phyloP scores from a whole-genome alignment of 2,329 filamentous ascomycete species.

The Talaromyces sp. region DNA sequence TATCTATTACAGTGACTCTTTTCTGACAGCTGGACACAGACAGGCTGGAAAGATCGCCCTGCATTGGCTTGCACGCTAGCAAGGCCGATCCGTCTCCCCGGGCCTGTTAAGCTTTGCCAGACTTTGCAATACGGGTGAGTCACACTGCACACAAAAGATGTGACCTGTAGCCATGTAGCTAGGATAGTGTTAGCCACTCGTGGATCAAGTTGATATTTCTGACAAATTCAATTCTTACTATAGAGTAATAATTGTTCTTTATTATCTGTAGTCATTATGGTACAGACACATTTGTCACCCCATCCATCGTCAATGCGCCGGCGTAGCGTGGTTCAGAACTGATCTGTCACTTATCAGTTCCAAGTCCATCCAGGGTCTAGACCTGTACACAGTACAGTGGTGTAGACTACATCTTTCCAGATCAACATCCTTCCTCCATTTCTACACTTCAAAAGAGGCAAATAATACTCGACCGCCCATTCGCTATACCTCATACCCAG shows the following conservation, averaged over 20 bases:
- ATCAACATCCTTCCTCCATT: neutral
- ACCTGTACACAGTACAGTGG: neutral
- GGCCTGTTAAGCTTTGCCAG: neutral
- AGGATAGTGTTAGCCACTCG: no score
- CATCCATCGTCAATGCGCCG: neutral
- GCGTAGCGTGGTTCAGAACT: neutral
- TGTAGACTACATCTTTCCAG: neutral
- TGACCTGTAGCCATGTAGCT: neutral
- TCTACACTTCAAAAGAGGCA: neutral
- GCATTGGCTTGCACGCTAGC: neutral
- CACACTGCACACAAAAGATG: neutral
- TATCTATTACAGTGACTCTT: neutral
- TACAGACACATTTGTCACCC: neutral
- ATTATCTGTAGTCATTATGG: no score
- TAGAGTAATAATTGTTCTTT: no score
- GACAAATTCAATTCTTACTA: no score
- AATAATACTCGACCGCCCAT: neutral
- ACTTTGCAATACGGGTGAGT: neutral
- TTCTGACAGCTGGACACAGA: neutral
- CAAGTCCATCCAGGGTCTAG: neutral
- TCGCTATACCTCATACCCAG: slow-evolving; percentile 5
- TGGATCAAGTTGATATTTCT: no score
- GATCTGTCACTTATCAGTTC: neutral
- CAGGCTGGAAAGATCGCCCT: neutral
- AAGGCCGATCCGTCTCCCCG: neutral